These are phyloP conservation scores for Crithidia expoeki DNA, from an alignment of 208 protist genomes.

Conservation along the genomic window DNA sequence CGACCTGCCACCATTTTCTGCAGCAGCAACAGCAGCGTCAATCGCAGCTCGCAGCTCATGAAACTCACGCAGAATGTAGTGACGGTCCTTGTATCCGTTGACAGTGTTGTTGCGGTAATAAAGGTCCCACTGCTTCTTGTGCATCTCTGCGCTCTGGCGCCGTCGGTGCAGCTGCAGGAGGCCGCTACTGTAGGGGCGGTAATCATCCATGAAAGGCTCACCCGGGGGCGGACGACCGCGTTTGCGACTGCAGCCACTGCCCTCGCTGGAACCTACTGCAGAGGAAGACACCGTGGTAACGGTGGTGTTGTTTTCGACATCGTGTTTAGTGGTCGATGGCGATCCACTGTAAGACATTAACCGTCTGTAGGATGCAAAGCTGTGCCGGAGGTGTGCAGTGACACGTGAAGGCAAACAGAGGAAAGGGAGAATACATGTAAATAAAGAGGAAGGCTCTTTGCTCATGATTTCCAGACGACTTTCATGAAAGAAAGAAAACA, in stretches of 20 bases:
- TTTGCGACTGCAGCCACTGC: constrained; percentile 17
- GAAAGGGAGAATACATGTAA: no score
- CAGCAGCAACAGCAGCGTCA: constrained; percentile 25
- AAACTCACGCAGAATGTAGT: constrained; percentile 91
- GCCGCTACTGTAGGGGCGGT: constrained; percentile 76
- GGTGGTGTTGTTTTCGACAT: background rate
- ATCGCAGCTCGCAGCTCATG: constrained; percentile 67
- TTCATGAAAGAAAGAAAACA: background rate
- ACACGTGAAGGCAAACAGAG: no score
- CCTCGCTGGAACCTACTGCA: background rate
- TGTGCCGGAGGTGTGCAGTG: no score
- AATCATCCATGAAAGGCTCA: constrained; percentile 77
- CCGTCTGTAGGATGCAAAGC: no score
- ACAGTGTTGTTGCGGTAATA: constrained; percentile 92
- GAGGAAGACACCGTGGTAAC: background rate
- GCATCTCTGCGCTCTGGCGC: constrained; percentile 24
- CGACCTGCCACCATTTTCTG: background rate
- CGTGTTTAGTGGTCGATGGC: background rate
- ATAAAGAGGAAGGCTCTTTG: background rate
- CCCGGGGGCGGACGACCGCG: constrained; percentile 41
- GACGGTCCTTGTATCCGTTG: constrained; percentile 90
- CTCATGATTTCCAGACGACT: background rate
- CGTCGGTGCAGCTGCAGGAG: constrained; percentile 36
- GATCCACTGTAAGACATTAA: background rate
- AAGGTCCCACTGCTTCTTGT: constrained; percentile 78